Evolutionary conservation across 371 early-diverging fungal genomes (phyloP).

Genomic region (Chytridiales sp.): DNA sequence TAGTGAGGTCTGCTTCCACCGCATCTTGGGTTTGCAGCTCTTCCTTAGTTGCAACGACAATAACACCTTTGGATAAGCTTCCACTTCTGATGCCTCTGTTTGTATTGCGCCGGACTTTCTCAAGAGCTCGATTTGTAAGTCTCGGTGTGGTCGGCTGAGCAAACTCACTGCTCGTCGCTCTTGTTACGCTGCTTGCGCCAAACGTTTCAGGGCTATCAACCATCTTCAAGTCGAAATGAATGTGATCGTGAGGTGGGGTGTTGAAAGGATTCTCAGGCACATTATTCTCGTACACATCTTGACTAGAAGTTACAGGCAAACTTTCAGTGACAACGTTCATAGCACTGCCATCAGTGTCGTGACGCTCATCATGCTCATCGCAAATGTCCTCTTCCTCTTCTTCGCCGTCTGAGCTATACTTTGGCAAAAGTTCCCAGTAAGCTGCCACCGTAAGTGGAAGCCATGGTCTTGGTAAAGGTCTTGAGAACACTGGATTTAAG

Average conservation of each 20-base stretch:
- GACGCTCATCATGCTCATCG: not conserved
- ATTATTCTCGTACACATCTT: not conserved
- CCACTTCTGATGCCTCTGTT: conserved; percentile 11
- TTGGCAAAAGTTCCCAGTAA: conserved; percentile 22
- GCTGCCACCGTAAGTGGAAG: conserved; percentile 34
- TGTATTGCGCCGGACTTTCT: not conserved
- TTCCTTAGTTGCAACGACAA: conserved; percentile 19
- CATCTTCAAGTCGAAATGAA: conserved; percentile 1
- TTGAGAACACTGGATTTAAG: conserved; percentile 38
- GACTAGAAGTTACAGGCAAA: not conserved
- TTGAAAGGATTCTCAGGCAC: not conserved
- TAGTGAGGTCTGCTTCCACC: no score
- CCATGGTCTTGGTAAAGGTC: conserved; percentile 39
- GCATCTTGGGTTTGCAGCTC: no score
- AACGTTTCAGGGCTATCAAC: conserved; percentile 1
- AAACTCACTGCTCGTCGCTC: not conserved
- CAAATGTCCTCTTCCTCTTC: not conserved
- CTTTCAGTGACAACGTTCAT: not conserved
- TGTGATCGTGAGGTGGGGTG: not conserved
- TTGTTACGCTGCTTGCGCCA: conserved; percentile 5
- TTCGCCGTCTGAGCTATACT: conserved; percentile 11
- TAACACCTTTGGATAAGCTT: conserved; percentile 15
- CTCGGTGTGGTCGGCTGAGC: not conserved
- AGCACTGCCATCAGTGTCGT: not conserved
- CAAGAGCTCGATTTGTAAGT: not conserved